Evolutionary conservation across 106 monocot genomes (phyloP), one percentile per base, ranked within the genome.

Genomic region (Allium sativum): DNA sequence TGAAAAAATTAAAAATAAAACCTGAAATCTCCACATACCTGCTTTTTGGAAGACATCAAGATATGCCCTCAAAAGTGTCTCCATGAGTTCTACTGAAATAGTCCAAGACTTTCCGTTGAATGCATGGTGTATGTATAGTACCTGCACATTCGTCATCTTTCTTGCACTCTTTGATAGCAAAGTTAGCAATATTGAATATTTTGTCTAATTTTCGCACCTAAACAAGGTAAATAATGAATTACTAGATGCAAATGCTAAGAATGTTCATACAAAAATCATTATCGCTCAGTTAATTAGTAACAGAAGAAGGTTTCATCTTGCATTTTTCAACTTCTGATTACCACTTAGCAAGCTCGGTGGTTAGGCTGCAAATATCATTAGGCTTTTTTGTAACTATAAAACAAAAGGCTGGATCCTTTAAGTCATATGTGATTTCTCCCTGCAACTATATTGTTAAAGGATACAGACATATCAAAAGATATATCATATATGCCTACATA

Each of bases 371-470:
- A 45, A 87, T 62, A 56, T 96, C 87, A 59, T 87, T 80, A 68
- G 96, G 96, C 61, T 67, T 78, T 63, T 76, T 80, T 40, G 84
- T 7, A 62, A 96, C 51, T 48, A 50, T 64, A 64, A 72, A 96
- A 62, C 82, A 84, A 58, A 84, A 91, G 16, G 96, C 87, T 55
- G 81, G 84, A 75, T 96, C 87, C 75, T 87, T 96, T 52, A 84
- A 42, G 17, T 96, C 91, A 73, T 82, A 96, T 18, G 87, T 80
- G 64, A 91, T 76, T 88, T 96, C 91, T 66, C 84, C 91, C 42
- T 55, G 67, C 44, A 44, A 74, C 96, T 95, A 72, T 56, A 22
- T 21, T 73, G 67, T 0, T 31, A 40, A 52, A 50, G 6, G 18
- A 40, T 31, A 31, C 31, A 31, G n/a, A 31, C 31, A 31, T 31